Evolutionary conservation across 208 protist species (phyloP), one percentile per base, ranked within the genome.

Genomic region (Acanthamoeba lenticulata): DNA sequence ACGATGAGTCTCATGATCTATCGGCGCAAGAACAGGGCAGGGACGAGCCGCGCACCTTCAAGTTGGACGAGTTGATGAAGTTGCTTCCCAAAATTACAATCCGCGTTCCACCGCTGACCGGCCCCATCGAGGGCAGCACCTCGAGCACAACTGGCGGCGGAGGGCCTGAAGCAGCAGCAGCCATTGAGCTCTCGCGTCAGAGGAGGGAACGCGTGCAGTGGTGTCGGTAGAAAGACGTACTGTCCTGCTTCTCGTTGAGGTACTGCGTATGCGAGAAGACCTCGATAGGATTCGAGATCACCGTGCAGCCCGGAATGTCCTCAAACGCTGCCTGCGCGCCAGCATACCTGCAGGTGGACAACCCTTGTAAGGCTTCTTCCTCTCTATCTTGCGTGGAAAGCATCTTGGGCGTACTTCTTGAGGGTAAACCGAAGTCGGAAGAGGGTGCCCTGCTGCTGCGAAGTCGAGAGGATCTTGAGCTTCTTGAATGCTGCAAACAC

Each of bases 201-300:
- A 55, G 21, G 92, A 45, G 45, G 38, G 34, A 67, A 7, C 27
- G 29, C 52, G 13, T 19, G 47, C 32, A 79, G 15, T 52, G 47
- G 47, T 52, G 47, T 15, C 36, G 57, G 52, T 24, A n/a, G 3
- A 44, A 69, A 83, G 27, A 81, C 17, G 57, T 95, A 95, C 94
- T 92, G 55, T 96, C 94, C 90, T 95, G 91, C 44, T 94, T 95
- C 49, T 96, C 95, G 32, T 90, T 95, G 44, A 96, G 83, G 88
- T 96, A 96, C 69, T 95, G 92, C n/a, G 95, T 96, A 44, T 96
- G 95, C 34, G 94, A 96, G 47, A 96, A 96, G 32, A 96, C 95
- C 77, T 96, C 95, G 38, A 96, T 96, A 40, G 95, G 95, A 91
- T 96, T 94, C 36, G 95, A 96, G 0, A 96, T 60, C 11, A 95